phyloP scores from a whole-genome alignment of 179 eudicot genomes.

The Silene noctiflora region DNA sequence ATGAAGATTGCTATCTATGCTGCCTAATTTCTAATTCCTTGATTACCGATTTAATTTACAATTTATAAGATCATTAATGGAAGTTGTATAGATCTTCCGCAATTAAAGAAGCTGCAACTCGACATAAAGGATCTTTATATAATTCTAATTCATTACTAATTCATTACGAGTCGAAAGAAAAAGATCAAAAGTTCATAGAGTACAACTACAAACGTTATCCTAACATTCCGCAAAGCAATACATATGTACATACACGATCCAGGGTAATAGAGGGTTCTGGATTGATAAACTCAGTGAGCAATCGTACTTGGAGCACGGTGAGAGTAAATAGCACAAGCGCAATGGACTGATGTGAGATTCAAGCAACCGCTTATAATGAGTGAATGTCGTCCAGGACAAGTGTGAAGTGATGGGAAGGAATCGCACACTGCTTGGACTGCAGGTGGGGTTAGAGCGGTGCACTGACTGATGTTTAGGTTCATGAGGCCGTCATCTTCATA shows the following conservation, averaged over 20 bases:
- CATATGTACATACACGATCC: constrained; percentile 23
- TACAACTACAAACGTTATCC: constrained; percentile 2
- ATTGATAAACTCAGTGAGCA: constrained; percentile 39
- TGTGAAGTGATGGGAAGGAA: constrained; percentile 79
- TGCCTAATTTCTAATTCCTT: constrained; percentile 1
- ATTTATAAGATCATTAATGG: neutral
- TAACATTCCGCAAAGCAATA: neutral
- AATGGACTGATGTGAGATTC: constrained; percentile 74
- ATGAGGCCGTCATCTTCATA: constrained; percentile 66
- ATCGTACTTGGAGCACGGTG: constrained; percentile 49
- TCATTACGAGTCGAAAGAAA: neutral
- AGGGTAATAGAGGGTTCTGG: neutral
- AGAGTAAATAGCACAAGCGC: constrained; percentile 67
- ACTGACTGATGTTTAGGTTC: constrained; percentile 90
- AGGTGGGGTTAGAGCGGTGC: constrained; percentile 86
- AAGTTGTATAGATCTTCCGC: neutral
- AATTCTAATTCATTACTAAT: constrained; percentile 1
- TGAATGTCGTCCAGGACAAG: constrained; percentile 81
- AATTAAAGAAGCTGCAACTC: neutral
- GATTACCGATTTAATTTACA: no score
- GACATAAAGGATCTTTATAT: neutral
- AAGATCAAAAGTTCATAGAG: neutral
- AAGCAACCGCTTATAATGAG: constrained; percentile 90
- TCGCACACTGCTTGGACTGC: constrained; percentile 89
- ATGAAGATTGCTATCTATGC: constrained; percentile 38